A percentile compares a stretch with the other conserved stretches of the same genome.
Evolutionary conservation across 2,329 filamentous ascomycete genomes (phyloP).

Genomic region (Allantophomopsis lycopodina): DNA sequence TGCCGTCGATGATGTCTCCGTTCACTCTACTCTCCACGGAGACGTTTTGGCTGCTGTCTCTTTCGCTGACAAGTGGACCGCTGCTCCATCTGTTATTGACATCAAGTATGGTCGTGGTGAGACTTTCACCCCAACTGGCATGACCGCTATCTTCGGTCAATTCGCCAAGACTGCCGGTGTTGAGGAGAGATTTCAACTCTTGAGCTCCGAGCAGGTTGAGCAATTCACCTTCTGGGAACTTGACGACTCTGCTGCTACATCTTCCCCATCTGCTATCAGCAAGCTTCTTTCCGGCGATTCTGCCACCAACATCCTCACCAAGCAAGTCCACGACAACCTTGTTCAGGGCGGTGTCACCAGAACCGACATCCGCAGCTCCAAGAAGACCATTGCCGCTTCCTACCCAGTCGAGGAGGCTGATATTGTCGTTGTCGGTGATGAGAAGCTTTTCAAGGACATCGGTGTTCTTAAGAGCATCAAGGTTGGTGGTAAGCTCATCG

Average conservation of each 20-base stretch:
- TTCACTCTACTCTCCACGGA: slow-evolving; percentile 79
- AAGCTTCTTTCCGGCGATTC: slow-evolving; percentile 57
- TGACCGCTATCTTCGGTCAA: slow-evolving; percentile 35
- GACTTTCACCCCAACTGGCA: slow-evolving; percentile 37
- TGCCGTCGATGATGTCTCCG: slow-evolving; percentile 58
- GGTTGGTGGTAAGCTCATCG: slow-evolving; percentile 55
- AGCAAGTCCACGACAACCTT: slow-evolving; percentile 50
- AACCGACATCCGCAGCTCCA: slow-evolving; percentile 73
- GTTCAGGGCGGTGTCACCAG: slow-evolving; percentile 66
- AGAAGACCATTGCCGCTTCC: slow-evolving; percentile 71
- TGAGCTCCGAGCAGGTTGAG: slow-evolving; percentile 49
- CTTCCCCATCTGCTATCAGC: slow-evolving; percentile 47
- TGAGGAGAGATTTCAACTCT: slow-evolving; percentile 12
- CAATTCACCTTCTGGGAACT: slow-evolving; percentile 94
- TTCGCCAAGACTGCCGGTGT: slow-evolving; percentile 26
- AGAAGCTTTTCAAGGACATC: slow-evolving; percentile 67
- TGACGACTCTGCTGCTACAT: slow-evolving; percentile 56
- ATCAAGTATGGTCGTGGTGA: slow-evolving; percentile 75
- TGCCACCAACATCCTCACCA: slow-evolving; percentile 46
- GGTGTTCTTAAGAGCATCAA: slow-evolving; percentile 61
- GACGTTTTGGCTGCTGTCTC: slow-evolving; percentile 78
- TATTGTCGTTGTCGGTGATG: slow-evolving; percentile 63
- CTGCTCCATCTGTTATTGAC: slow-evolving; percentile 56
- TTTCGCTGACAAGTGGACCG: slow-evolving; percentile 56
- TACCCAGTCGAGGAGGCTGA: slow-evolving; percentile 73